Evolutionary conservation across 495 filamentous ascomycete species (phyloP), one percentile per base, ranked within the genome.

Genomic region (Lasiosphaeris hirsuta): DNA sequence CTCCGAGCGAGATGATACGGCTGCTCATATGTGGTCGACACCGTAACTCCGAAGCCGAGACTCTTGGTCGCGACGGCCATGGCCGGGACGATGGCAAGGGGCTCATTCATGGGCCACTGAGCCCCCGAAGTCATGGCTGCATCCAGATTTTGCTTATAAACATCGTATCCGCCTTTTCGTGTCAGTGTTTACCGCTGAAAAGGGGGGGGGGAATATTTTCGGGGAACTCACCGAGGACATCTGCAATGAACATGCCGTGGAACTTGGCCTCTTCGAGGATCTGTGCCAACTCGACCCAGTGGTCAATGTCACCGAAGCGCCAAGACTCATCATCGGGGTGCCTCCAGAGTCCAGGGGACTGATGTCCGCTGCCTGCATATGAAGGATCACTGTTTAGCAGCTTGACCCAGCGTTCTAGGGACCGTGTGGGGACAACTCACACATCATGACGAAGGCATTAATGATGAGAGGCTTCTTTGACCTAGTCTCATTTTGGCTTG

Each of bases 1-100:
- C 86, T 72, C 14, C 85, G 72, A 0, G 86, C 86, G 13, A 90
- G 75, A 62, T 86, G 84, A 66, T 86, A 90, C 0, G 86, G 86
- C 59, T 84, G 81, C 64, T 88, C 86, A 58, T 87, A 89, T 14
- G 84, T 88, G 6, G 80, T 87, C 38, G 78, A 76, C 15, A 80
- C 76, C 14, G 87, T 90, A 42, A 90, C 77, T 52, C 85, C 83
- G 54, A 89, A 75, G 8, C 85, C 86, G 4, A 89, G 71, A 38
- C 74, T 83, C 63, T 86, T 68, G 13, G 85, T 90, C 4, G 65
- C 73, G 11, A 74, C 73, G 0, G 75, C 75, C 74, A 78, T 78
- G 18, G 77, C 77, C 0, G 78, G 67, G 39, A 79, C 73, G 13
- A 80, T 71, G 5, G 66, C 69, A 13, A 72, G 64, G 18, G 70